Percentiles rank a stretch among this genome's conserved stretches.
These are phyloP conservation scores for Alternaria burnsii DNA, from an alignment of 2,329 filamentous ascomycete species.

Conservation along the genomic window DNA sequence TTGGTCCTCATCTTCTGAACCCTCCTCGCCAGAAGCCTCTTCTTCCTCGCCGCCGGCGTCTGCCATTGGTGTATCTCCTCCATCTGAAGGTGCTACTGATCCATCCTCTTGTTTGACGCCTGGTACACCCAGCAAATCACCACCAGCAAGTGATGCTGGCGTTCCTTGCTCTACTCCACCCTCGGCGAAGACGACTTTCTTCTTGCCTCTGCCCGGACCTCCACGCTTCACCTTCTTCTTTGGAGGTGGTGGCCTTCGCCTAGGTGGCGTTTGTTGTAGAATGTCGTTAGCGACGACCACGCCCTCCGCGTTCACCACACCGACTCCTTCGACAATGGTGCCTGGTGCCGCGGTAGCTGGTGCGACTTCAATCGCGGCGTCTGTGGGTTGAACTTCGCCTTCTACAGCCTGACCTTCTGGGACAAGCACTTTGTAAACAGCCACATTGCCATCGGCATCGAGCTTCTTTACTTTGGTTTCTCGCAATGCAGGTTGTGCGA, in stretches of 20 bases:
- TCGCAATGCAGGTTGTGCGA: slow-evolving; percentile 62
- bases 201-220: slow-evolving; percentile 81
- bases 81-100: slow-evolving; percentile 47
- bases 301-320: slow-evolving; percentile 68
- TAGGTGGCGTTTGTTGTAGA: slow-evolving; percentile 59
- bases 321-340: slow-evolving; percentile 66
- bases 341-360: slow-evolving; percentile 62
- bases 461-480: slow-evolving; percentile 81
- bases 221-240: slow-evolving; percentile 82
- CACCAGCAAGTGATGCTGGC: slow-evolving; percentile 32
- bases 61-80: slow-evolving; percentile 51
- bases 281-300: slow-evolving; percentile 62
- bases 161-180: slow-evolving; percentile 52
- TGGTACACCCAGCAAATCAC: slow-evolving; percentile 37
- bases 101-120: slow-evolving; percentile 53
- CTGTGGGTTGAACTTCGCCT: slow-evolving; percentile 76
- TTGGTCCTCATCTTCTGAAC: slow-evolving; percentile 57
- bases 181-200: slow-evolving; percentile 69
- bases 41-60: slow-evolving; percentile 55
- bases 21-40: slow-evolving; percentile 60
- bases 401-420: slow-evolving; percentile 81
- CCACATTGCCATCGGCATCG: slow-evolving; percentile 79
- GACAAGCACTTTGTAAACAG: slow-evolving; percentile 83
- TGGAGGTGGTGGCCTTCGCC: slow-evolving; percentile 75
- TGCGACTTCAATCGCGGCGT: slow-evolving; percentile 57